Percentiles rank a stretch among this genome's conserved stretches.
phyloP scores from a whole-genome alignment of 2,329 filamentous ascomycete genomes.

The Venturia effusa region DNA sequence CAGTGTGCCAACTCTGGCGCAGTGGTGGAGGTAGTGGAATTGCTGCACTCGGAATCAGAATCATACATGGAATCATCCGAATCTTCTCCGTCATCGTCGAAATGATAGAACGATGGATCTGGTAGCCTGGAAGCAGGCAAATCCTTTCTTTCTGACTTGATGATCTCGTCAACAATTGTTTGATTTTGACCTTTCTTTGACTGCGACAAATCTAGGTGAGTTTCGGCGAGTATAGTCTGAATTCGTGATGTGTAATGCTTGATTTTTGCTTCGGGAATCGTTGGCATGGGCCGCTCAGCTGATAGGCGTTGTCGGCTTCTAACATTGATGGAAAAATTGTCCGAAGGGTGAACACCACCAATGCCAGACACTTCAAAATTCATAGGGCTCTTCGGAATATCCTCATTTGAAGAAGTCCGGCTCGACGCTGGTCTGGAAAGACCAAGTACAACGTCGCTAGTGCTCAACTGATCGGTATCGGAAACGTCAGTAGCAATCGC shows the following conservation, averaged over 20 bases:
- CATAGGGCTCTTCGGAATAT: slow-evolving; percentile 19
- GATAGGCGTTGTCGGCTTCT: slow-evolving; percentile 9
- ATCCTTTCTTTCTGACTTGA: slow-evolving; percentile 58
- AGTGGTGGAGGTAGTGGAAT: background rate
- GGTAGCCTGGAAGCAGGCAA: slow-evolving; percentile 33
- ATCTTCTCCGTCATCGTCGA: slow-evolving; percentile 23
- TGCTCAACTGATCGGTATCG: slow-evolving; percentile 5
- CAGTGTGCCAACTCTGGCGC: background rate
- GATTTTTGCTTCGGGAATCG: background rate
- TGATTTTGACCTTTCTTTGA: background rate
- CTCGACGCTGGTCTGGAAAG: slow-evolving; percentile 8
- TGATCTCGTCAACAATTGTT: slow-evolving; percentile 45
- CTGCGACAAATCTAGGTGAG: background rate
- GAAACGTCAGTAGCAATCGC: background rate
- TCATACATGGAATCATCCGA: slow-evolving; percentile 14
- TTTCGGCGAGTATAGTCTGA: background rate
- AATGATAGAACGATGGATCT: slow-evolving; percentile 30
- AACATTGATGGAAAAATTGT: slow-evolving; percentile 44
- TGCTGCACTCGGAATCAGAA: background rate
- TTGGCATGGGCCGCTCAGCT: slow-evolving; percentile 12
- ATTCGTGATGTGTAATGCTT: slow-evolving; percentile 9
- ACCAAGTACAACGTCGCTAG: background rate
- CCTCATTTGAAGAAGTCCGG: slow-evolving; percentile 10
- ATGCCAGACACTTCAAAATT: slow-evolving; percentile 42
- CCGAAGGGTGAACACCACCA: slow-evolving; percentile 49